Conservation (phyloP, 2,329 filamentous ascomycete species). For the Fusarium sp. region DNA sequence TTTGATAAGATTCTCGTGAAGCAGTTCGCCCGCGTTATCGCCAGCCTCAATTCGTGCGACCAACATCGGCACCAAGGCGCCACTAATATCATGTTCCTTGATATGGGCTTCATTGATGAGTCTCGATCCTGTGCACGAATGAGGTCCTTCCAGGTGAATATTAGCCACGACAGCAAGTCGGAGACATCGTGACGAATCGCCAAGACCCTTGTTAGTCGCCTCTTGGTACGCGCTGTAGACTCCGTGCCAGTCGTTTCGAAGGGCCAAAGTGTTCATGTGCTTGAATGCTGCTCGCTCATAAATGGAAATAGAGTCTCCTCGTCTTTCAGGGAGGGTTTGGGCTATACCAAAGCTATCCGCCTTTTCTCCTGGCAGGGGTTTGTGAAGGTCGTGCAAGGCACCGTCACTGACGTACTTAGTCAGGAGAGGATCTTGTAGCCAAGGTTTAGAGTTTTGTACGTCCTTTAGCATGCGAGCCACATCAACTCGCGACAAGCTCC, state of each 20-base stretch:
- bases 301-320: constrained; percentile 38
- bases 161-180: constrained; percentile 62
- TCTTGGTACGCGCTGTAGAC: constrained; percentile 56
- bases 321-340: constrained; percentile 29
- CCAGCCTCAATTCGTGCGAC: constrained; percentile 54
- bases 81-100: constrained; percentile 57
- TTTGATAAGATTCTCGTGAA: constrained; percentile 47
- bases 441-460: constrained; percentile 45
- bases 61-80: constrained; percentile 56
- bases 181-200: constrained; percentile 57
- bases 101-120: constrained; percentile 57
- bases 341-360: constrained; percentile 18
- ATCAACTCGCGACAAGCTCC: constrained; percentile 48
- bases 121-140: constrained; percentile 51
- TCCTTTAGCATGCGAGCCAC: constrained; percentile 45
- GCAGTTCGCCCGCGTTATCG: constrained; percentile 43
- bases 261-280: constrained; percentile 57
- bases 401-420: constrained; percentile 38
- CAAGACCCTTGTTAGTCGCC: constrained; percentile 47
- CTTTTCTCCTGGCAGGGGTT: constrained; percentile 33
- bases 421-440: constrained; percentile 42
- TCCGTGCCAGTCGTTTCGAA: constrained; percentile 48
- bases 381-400: constrained; percentile 39
- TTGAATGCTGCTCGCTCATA: constrained; percentile 43
- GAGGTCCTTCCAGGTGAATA: constrained; percentile 50